Conservation (phyloP, 495 filamentous ascomycete genomes). For the Thermochaetoides thermophila region DNA sequence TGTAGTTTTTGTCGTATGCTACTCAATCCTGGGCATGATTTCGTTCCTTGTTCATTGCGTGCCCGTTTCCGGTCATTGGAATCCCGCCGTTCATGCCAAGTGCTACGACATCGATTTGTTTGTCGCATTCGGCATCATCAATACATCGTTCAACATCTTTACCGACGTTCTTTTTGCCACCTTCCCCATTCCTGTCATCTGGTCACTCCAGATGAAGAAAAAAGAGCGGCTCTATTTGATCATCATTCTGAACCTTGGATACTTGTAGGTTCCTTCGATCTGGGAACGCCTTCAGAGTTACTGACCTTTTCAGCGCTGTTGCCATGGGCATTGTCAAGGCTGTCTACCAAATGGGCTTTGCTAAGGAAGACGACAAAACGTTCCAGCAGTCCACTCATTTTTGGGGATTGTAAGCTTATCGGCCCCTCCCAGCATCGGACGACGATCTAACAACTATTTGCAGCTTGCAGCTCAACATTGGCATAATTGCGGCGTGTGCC, state of each 20-base stretch:
- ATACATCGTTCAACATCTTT: constrained; percentile 12
- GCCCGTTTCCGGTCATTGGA: constrained; percentile 19
- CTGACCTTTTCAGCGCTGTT: constrained; percentile 4
- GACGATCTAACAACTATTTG: too few relatives aligned
- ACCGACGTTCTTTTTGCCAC: constrained; percentile 11
- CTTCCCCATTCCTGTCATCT: constrained; percentile 10
- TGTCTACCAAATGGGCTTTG: constrained; percentile 7
- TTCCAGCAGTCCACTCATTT: constrained; percentile 7
- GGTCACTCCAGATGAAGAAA: constrained; percentile 8
- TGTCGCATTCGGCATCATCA: constrained; percentile 18
- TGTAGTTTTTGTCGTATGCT: constrained; percentile 14
- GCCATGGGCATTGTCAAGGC: constrained; percentile 8
- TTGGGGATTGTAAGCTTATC: constrained; percentile 9
- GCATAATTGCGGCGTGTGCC: constrained; percentile 12
- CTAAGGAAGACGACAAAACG: constrained; percentile 3
- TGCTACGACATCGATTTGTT: constrained; percentile 17
- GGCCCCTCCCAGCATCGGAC: too few relatives aligned
- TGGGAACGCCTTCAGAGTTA: background rate
- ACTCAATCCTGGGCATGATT: constrained; percentile 13
- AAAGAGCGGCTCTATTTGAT: constrained; percentile 6
- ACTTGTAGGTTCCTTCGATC: constrained; percentile 2
- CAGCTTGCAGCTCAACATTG: constrained; percentile 11
- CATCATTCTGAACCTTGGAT: constrained; percentile 9
- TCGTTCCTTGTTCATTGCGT: constrained; percentile 19
- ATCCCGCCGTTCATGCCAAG: constrained; percentile 8